These are phyloP conservation scores for Alternaria burnsii DNA, from an alignment of 2,329 filamentous ascomycete genomes.

Conservation along the genomic window DNA sequence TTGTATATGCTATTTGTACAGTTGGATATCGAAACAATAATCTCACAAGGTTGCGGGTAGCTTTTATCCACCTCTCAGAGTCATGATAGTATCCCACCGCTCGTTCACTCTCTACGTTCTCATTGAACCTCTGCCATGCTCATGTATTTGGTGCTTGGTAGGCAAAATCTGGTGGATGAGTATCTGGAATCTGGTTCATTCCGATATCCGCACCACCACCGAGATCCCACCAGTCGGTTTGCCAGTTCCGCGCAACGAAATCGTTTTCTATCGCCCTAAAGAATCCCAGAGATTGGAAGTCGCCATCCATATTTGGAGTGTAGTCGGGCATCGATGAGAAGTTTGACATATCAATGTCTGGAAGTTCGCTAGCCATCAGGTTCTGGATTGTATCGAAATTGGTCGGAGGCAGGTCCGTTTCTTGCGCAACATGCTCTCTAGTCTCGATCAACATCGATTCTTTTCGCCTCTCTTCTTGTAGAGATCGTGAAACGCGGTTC, in stretches of 20 bases:
- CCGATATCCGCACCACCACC: constrained; percentile 13
- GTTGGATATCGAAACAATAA: background rate
- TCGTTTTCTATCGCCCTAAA: constrained; percentile 43
- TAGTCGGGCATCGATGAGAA: constrained; percentile 31
- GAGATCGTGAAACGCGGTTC: constrained; percentile 38
- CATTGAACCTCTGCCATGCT: background rate
- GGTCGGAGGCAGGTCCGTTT: background rate
- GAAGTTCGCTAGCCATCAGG: constrained; percentile 20
- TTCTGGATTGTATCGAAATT: constrained; percentile 20
- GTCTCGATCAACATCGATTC: background rate
- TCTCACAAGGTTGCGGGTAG: background rate
- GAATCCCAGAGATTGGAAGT: constrained; percentile 35
- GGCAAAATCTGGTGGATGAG: background rate
- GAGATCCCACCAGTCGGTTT: constrained; percentile 42
- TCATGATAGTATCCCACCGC: background rate
- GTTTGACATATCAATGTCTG: constrained; percentile 26
- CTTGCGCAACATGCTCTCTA: background rate
- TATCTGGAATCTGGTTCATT: constrained; percentile 4
- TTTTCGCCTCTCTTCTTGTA: constrained; percentile 33
- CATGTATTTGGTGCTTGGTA: background rate
- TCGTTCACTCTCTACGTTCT: background rate
- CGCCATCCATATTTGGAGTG: constrained; percentile 25
- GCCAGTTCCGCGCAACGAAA: constrained; percentile 41
- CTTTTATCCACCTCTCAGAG: background rate
- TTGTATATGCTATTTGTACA: background rate